Conservation (phyloP, 2,329 filamentous ascomycete species). For the Colletotrichum sublineola region DNA sequence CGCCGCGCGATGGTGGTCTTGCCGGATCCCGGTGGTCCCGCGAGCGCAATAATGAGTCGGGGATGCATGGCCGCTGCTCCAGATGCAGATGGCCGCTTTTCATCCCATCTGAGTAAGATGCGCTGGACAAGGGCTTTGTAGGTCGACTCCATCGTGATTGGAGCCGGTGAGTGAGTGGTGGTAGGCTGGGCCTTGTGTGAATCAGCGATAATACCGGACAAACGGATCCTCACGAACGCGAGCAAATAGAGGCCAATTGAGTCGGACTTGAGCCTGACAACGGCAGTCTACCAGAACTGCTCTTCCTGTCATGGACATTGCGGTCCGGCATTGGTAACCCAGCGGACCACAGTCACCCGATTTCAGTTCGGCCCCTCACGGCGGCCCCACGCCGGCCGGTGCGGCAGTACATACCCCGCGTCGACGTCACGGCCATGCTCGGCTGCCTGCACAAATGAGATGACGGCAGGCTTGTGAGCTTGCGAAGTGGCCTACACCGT, state of each 20-base stretch:
- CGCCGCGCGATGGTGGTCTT: constrained; percentile 48
- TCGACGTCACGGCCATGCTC: constrained; percentile 29
- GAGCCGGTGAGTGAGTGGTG: not conserved
- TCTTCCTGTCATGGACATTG: not conserved
- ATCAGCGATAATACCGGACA: not conserved
- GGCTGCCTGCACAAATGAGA: constrained; percentile 9
- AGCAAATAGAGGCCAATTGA: not conserved
- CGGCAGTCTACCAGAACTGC: not conserved
- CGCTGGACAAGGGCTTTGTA: constrained; percentile 46
- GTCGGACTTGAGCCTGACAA: not conserved
- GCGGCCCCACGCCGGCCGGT: constrained; percentile 32
- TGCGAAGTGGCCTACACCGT: not conserved
- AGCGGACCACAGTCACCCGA: constrained; percentile 32
- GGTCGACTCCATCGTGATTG: constrained; percentile 45
- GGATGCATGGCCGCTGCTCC: not conserved
- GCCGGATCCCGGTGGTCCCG: constrained; percentile 51
- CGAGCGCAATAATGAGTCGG: constrained; percentile 49
- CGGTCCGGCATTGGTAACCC: not conserved
- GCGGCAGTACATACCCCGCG: constrained; percentile 34
- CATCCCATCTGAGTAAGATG: constrained; percentile 44
- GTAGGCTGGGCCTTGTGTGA: not conserved
- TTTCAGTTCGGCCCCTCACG: constrained; percentile 28
- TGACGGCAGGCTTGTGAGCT: not conserved
- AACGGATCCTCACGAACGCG: not conserved
- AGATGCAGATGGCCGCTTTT: constrained; percentile 24